Percentiles rank a stretch among this genome's conserved stretches.
These are phyloP conservation scores for Saturnispora diversa DNA, from an alignment of 805 yeast species.

Conservation along the genomic window DNA sequence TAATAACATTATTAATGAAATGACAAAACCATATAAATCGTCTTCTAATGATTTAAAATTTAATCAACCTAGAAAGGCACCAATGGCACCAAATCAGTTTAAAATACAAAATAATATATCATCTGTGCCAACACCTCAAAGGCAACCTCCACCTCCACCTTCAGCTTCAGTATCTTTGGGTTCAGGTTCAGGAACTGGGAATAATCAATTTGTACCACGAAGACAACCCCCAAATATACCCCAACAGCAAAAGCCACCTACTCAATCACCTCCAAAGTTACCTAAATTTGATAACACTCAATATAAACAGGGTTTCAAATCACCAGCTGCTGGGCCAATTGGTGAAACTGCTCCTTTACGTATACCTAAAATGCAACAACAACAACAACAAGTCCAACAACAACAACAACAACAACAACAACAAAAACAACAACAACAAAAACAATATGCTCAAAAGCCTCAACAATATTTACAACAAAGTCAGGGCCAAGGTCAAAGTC, in stretches of 20 bases:
- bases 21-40: constrained; percentile 30
- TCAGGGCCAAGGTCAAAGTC: constrained; percentile 15
- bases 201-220: constrained; percentile 28
- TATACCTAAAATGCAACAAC: background rate
- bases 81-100: constrained; percentile 25
- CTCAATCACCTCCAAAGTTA: constrained; percentile 5
- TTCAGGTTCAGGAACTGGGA: too few relatives aligned
- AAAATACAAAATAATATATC: constrained; percentile 14
- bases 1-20: constrained; percentile 21
- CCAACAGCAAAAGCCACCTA: constrained; percentile 8
- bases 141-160: constrained; percentile 9
- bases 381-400: constrained; percentile 12
- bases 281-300: constrained; percentile 3
- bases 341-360: background rate
- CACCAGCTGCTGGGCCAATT: background rate
- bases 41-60: constrained; percentile 21
- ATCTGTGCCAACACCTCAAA: constrained; percentile 3
- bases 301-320: too few relatives aligned
- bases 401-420: constrained; percentile 17
- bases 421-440: constrained; percentile 34
- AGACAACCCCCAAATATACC: constrained; percentile 32
- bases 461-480: constrained; percentile 9
- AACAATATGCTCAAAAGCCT: constrained; percentile 12
- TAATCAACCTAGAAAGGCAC: constrained; percentile 30
- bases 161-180: background rate